Conservation (phyloP, 2,329 filamentous ascomycete species). For the Paraphaeosphaeria sporulosa region DNA sequence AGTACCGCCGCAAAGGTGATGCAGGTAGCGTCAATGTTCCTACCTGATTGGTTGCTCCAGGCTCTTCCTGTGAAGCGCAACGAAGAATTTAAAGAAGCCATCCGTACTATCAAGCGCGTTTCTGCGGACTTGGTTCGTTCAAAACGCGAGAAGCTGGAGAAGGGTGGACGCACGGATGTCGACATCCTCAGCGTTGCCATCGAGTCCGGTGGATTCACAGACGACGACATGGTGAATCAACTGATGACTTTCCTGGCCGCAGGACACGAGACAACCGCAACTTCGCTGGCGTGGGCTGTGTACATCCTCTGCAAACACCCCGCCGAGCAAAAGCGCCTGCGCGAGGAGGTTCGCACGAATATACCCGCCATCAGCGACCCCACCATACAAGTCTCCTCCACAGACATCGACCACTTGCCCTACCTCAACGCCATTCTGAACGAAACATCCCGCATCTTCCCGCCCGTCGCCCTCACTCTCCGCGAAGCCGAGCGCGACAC, state of each 20-base stretch:
- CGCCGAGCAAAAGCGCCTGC: slow-evolving; percentile 56
- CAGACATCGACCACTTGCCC: slow-evolving; percentile 74
- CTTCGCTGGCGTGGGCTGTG: slow-evolving; percentile 61
- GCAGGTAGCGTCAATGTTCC: slow-evolving; percentile 65
- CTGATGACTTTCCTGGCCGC: slow-evolving; percentile 90
- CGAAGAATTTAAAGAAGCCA: slow-evolving; percentile 47
- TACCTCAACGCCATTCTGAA: slow-evolving; percentile 79
- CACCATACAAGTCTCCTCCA: slow-evolving; percentile 56
- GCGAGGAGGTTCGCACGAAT: slow-evolving; percentile 58
- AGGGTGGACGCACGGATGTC: slow-evolving; percentile 57
- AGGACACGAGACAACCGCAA: slow-evolving; percentile 65
- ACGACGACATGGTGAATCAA: slow-evolving; percentile 84
- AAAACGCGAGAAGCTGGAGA: slow-evolving; percentile 68
- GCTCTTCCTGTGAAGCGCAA: slow-evolving; percentile 76
- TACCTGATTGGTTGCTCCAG: slow-evolving; percentile 69
- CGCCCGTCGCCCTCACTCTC: slow-evolving; percentile 75
- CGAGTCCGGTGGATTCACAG: slow-evolving; percentile 75
- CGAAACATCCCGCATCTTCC: slow-evolving; percentile 76
- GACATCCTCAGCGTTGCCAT: slow-evolving; percentile 86
- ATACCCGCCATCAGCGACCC: slow-evolving; percentile 53
- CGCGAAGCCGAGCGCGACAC: slow-evolving; percentile 72
- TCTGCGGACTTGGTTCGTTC: slow-evolving; percentile 73
- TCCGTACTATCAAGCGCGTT: slow-evolving; percentile 60
- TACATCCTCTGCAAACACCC: slow-evolving; percentile 62
- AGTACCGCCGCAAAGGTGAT: slow-evolving; percentile 62